Percentiles rank a stretch among this genome's conserved stretches.
phyloP scores from a whole-genome alignment of 192 early-diverging fungal species.

The Coemansia sp. region DNA sequence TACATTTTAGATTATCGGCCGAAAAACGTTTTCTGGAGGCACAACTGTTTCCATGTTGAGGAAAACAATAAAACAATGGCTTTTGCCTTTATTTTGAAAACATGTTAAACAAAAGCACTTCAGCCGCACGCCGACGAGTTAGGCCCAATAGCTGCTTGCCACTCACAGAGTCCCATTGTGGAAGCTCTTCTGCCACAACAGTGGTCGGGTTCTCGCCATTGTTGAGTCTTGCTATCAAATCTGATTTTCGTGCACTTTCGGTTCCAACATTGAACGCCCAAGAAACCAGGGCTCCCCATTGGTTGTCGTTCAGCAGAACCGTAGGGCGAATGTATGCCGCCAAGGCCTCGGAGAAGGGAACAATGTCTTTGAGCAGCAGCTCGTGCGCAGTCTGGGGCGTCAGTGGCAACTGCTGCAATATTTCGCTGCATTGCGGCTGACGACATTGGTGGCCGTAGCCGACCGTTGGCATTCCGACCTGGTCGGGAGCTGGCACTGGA shows the following conservation, averaged over 20 bases:
- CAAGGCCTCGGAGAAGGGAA: slow-evolving; percentile 10
- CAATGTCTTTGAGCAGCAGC: slow-evolving; percentile 32
- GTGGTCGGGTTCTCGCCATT: slow-evolving; percentile 6
- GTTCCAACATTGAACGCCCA: slow-evolving; percentile 37
- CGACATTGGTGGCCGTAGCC: slow-evolving; percentile 50
- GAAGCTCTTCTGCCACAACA: slow-evolving; percentile 20
- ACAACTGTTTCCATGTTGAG: too few species aligned
- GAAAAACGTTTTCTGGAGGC: too few species aligned
- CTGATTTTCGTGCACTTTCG: slow-evolving; percentile 6
- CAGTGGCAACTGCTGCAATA: slow-evolving; percentile 12
- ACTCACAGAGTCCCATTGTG: slow-evolving; percentile 14
- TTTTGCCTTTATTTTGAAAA: neutral
- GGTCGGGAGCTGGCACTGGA: slow-evolving; percentile 25
- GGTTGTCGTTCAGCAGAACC: slow-evolving; percentile 22
- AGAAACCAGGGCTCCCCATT: slow-evolving; percentile 36
- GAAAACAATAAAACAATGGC: too few species aligned
- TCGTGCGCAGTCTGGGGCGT: slow-evolving; percentile 10
- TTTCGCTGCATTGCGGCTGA: slow-evolving; percentile 14
- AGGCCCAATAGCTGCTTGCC: slow-evolving; percentile 14
- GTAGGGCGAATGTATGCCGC: neutral
- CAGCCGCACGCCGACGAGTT: slow-evolving; percentile 8
- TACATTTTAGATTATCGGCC: too few species aligned
- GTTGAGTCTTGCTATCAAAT: slow-evolving; percentile 14
- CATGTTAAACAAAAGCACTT: slow-evolving; percentile 9
- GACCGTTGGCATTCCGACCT: slow-evolving; percentile 35